Base-by-base conservation (phyloP, 345 rosid species). In the Moringa oleifera region DNA sequence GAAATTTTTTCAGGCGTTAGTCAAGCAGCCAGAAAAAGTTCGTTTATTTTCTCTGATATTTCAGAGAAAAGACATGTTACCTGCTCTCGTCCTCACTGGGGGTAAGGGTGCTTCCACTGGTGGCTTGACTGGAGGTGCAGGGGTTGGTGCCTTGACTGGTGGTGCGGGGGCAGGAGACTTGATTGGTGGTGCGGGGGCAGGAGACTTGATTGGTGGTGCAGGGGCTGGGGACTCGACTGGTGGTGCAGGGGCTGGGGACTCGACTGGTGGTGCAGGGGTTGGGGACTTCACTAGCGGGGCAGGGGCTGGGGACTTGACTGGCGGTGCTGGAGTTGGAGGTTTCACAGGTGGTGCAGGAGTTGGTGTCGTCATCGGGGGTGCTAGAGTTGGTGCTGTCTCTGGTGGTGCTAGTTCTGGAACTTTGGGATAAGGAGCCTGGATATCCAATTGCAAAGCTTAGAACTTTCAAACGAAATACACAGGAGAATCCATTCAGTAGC, bases 41-140 rank as follows among this genome's bases (percentile, higher is more conserved):
- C n/a, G n/a, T n/a, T n/a, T n/a, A n/a, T n/a, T n/a, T n/a, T n/a
- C n/a, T n/a, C n/a, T n/a, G n/a, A n/a, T n/a, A n/a, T n/a, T n/a
- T n/a, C n/a, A n/a, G n/a, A 33, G 5, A 11, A 33, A 33, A 33
- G 37, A 33, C 5, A 33, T n/a, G 6, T 64, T 80, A 91, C 98
- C 88, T 60, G 69, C 63, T 49, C 56, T 77, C 57, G 91, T 72
- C 65, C 74, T 79, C 12, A 78, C 80, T 0, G 88, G 80, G 1
- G 86, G 85, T 57, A 72, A 17, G 7, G 75, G 71, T 1, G 31
- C 41, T 16, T 25, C 19, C 22, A 41, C 37, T 15, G 77, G 78
- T 5, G 78, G 60, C 53, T 25, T 55, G 22, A 46, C 37, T 33
- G 37, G 37, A n/a, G n/a, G 37, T 1, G 72, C 64, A 6, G 58